Evolutionary conservation across 1,284 basidiomycete species (phyloP), one percentile per base, ranked within the genome.

Genomic region (Tylopilus orsonianus): DNA sequence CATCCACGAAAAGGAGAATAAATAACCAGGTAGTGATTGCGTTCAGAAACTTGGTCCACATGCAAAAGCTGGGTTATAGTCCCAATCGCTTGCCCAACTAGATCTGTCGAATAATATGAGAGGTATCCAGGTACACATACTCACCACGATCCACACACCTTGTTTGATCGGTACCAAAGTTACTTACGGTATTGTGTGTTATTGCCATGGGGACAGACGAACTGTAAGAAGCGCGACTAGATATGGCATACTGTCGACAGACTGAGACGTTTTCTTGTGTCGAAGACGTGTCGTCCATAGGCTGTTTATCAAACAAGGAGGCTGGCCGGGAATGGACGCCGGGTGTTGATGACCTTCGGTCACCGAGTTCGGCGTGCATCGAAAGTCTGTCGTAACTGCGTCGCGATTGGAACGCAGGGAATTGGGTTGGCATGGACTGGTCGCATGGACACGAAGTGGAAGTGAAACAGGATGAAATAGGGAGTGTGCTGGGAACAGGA

Each of bases 401-500:
- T 33, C 53, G 57, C 13, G 60, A 35, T 22, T 36, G 49, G n/a
- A 53, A 35, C 12, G 34, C 18, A n/a, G 46, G 26, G 16, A 47
- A 16, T 46, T 50, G 46, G 12, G 24, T 45, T 39, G 55, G 12
- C 16, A 46, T 44, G 16, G 49, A 36, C 36, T 48, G 52, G 13
- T 56, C 41, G 14, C 10, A 37, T 52, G 41, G 41, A 41, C 34
- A 26, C 37, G 40, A 6, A 5, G 42, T 30, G 14, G 44, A 41
- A 24, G n/a, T n/a, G n/a, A n/a, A n/a, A n/a, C n/a, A n/a, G n/a
- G 53, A 41, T 27, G 50, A 40, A 13, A 52, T 22, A 2, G 63
- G 54, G 32, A 64, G 54, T 30, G 51, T 50, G 13, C 53, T 52
- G 8, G 67, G 62, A 34, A 64, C 54, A 23, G 67, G 60, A 34